Base-by-base conservation (phyloP, 78 protist species). In the Chrysochromulina tobinii region DNA sequence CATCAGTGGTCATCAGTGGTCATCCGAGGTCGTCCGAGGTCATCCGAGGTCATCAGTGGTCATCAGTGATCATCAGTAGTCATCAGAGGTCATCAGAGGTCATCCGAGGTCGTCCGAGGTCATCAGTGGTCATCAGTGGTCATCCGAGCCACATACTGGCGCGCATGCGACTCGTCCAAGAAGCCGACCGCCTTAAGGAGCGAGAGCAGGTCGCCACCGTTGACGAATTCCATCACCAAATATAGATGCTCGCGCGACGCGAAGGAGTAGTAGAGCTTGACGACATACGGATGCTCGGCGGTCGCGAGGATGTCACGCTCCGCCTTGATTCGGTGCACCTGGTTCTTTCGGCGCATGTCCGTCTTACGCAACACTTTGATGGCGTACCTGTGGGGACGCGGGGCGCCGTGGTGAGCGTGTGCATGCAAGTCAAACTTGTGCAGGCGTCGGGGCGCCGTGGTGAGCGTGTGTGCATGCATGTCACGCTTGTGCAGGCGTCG, bases 271-370 rank as follows among this genome's bases (percentile, higher is more conserved):
- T 9, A 50, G 53, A 87, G 59, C 61, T 53, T 54, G 48, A 91
- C 93, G 21, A 91, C 79, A 12, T 54, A 87, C 25, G 93, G 93
- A 59, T 27, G 4, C 81, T 91, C 66, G 17, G 79, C 83, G 25
- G 15, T 48, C 54, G 73, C 64, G 27, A 97, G 85, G 17, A 97
- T 89, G 68, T 96, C 94, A 27, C 98, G 95, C 94, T 98, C 99
- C 50, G 93, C 90, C 4, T 25, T 0, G 25, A 96, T 95, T 1
- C 84, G 69, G 14, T 89, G 77, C 23, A 95, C 81, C 83, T 83
- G 57, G 64, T 96, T 96, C 84, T 95, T 95, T 23, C 97, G 81
- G 9, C 83, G 77, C 92, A 95, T 87, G 84, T 93, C 96, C 0
- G 25, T 75, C 75, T 97, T 97, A 66, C 87, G 53, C 84, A 90